Base-by-base conservation (phyloP, 495 filamentous ascomycete genomes). In the Hyaloscypha hepaticicola region DNA sequence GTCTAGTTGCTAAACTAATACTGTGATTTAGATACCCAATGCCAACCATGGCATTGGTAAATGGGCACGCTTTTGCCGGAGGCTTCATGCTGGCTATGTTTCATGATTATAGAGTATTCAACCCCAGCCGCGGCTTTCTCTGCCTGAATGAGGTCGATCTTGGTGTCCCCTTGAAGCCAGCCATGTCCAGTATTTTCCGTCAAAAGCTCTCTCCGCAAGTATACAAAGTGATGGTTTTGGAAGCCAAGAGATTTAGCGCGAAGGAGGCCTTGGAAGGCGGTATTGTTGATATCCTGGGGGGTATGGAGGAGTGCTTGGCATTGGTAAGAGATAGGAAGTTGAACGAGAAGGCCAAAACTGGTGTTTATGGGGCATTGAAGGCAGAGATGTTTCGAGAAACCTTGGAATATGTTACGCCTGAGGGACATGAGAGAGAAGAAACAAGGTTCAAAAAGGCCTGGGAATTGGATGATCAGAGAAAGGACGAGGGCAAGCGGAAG, bases 131-230 rank as follows among this genome's bases (percentile, higher is more conserved):
- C 29, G 90, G 90, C 1, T 92, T 85, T 73, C 73, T 88, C 14
- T 93, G 90, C 72, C 70, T 93, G 51, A 93, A 93, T 71, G 91
- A 93, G 74, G 75, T 93, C 3, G 88, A 92, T 12, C 87, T 93
- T 28, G 89, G 90, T 19, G 85, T 87, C 0, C 87, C 88, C 9
- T 79, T 95, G 12, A 80, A 85, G 53, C 78, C 88, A 0, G 81
- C 89, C 12, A 91, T 95, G 90, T 81, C 81, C 66, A 74, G 77
- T n/a, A 83, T 93, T 41, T 93, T 93, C 74, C 77, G 89, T 9
- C 74, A 87, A 59, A 95, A 95, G 73, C 68, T 88, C 1, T 71
- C 80, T 1, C 75, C 85, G 1, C 59, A 71, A 4, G 80, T 80
- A 0, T 90, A 89, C 74, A 82, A 87, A 4, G 73, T 75, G 45